These are phyloP conservation scores for Macrolepiota dolichaula DNA, from an alignment of 768 basidiomycete species.

Conservation along the genomic window DNA sequence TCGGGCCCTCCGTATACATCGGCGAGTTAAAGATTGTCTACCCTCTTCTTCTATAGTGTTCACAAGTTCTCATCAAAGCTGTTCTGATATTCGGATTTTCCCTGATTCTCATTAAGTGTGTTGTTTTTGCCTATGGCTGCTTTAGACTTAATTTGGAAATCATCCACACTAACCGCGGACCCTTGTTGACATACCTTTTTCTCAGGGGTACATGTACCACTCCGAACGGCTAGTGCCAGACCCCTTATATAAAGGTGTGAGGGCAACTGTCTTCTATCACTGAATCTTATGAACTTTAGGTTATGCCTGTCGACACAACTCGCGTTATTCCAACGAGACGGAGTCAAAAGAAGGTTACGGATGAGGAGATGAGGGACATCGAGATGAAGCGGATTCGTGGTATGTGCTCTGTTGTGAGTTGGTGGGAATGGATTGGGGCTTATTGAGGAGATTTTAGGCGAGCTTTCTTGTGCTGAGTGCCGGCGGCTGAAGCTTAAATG, in stretches of 20 bases:
- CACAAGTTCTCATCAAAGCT: not conserved
- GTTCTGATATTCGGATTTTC: not conserved
- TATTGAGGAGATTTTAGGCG: slow-evolving; percentile 27
- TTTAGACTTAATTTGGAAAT: not conserved
- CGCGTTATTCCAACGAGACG: slow-evolving; percentile 33
- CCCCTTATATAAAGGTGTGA: not conserved
- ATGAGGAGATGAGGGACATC: slow-evolving; percentile 51
- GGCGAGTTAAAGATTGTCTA: not conserved
- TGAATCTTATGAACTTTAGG: slow-evolving; percentile 3
- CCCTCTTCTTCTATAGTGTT: not conserved
- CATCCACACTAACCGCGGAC: not conserved
- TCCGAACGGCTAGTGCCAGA: not conserved
- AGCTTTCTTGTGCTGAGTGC: slow-evolving; percentile 54
- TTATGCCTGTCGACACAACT: slow-evolving; percentile 44
- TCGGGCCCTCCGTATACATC: too few relatives aligned
- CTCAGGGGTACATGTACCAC: not conserved
- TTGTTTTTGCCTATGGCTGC: not conserved
- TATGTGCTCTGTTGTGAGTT: slow-evolving; percentile 16
- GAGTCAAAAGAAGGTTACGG: slow-evolving; percentile 40
- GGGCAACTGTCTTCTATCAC: not conserved
- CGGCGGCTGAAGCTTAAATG: slow-evolving; percentile 48
- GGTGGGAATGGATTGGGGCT: slow-evolving; percentile 3
- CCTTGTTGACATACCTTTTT: not conserved
- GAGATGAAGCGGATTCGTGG: slow-evolving; percentile 48
- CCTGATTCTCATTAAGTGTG: not conserved